Evolutionary conservation across 2,329 filamentous ascomycete species (phyloP).

Genomic region (Xylariales sp.): DNA sequence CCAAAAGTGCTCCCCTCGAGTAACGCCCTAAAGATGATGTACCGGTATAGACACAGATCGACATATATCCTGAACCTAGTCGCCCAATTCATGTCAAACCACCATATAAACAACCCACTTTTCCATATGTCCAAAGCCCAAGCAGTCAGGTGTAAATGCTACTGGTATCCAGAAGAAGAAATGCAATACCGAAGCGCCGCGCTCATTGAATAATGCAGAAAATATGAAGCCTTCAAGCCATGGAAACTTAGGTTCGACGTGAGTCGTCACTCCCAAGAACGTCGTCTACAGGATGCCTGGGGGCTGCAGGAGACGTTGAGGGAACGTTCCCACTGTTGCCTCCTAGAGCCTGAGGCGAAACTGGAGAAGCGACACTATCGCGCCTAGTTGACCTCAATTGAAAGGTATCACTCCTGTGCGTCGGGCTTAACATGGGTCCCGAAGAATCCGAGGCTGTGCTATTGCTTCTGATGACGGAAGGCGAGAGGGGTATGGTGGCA

Average conservation of each 20-base stretch:
- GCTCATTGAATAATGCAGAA: constrained; percentile 4
- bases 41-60: too few species aligned
- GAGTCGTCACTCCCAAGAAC: constrained; percentile 14
- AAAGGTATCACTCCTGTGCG: constrained; percentile 14
- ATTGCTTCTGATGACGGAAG: constrained; percentile 12
- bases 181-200: constrained; percentile 6
- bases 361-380: constrained; percentile 10
- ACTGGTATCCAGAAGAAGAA: too few species aligned
- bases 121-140: too few species aligned
- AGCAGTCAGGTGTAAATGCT: too few species aligned
- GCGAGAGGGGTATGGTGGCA: constrained; percentile 11
- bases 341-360: constrained; percentile 6
- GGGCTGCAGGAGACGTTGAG: constrained; percentile 7
- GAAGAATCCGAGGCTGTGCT: constrained; percentile 12
- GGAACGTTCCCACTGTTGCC: neutral
- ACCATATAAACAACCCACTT: too few species aligned
- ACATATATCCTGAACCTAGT: too few species aligned
- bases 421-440: constrained; percentile 12
- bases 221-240: constrained; percentile 7
- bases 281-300: constrained; percentile 21
- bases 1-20: too few species aligned
- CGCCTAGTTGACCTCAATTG: constrained; percentile 11
- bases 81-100: too few species aligned
- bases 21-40: too few species aligned
- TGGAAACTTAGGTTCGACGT: too few species aligned